Conservation (phyloP, 257 asterid genomes). For the Nicotiana obtusifolia region DNA sequence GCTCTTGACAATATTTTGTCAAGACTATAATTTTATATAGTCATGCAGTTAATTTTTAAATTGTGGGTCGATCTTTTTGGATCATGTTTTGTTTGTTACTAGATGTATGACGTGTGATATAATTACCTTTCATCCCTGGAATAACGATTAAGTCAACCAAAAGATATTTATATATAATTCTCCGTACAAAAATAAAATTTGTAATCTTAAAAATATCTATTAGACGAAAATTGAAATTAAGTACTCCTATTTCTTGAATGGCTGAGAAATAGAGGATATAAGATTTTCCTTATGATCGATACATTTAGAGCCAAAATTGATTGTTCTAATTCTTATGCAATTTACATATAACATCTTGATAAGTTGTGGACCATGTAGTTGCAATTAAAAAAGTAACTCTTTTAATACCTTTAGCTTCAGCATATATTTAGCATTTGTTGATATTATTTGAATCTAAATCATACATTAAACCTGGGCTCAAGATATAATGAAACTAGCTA, state of each 20-base stretch:
- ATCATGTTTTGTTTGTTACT: not conserved
- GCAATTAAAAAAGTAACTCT: not conserved
- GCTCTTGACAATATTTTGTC: conserved; percentile 47
- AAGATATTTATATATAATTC: no score
- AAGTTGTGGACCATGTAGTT: not conserved
- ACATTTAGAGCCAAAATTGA: not conserved
- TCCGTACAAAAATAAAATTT: not conserved
- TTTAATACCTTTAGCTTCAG: no score
- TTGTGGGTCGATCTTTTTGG: not conserved
- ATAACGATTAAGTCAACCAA: not conserved
- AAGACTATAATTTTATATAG: conserved; percentile 5
- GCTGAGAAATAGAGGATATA: not conserved
- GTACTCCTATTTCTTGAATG: not conserved
- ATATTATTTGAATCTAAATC: no score
- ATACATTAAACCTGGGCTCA: no score
- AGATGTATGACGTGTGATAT: not conserved
- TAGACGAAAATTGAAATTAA: not conserved
- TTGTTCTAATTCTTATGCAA: not conserved
- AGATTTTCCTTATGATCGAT: not conserved
- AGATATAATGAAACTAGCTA: no score
- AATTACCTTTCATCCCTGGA: not conserved
- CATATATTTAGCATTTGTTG: no score
- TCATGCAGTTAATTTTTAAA: not conserved
- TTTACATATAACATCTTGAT: not conserved
- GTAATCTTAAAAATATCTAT: not conserved